These are phyloP conservation scores for Rhizopus sp. DNA, from an alignment of 371 early-diverging fungal species.

Conservation along the genomic window DNA sequence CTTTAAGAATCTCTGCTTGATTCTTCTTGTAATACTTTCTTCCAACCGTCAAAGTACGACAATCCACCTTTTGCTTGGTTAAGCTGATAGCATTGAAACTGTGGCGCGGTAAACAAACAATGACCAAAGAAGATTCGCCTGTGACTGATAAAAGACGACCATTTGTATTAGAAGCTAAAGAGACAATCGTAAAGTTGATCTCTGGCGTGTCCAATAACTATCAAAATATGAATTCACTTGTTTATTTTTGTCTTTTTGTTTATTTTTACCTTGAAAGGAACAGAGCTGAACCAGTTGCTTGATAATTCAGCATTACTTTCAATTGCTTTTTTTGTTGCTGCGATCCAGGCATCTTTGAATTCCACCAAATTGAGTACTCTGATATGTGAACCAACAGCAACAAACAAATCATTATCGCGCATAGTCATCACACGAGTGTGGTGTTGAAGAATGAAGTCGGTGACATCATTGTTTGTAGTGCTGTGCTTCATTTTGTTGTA, in stretches of 20 bases:
- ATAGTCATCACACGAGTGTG: constrained; percentile 33
- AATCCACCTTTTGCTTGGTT: constrained; percentile 20
- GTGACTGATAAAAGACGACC: constrained; percentile 39
- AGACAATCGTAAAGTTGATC: constrained; percentile 38
- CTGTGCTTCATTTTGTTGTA: constrained; percentile 15
- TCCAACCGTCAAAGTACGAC: constrained; percentile 35
- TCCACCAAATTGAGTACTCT: constrained; percentile 36
- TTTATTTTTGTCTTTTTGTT: background rate
- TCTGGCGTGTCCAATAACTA: constrained; percentile 42
- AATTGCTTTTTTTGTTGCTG: constrained; percentile 20
- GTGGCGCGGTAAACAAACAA: constrained; percentile 39
- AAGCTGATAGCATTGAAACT: constrained; percentile 13
- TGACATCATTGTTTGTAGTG: background rate
- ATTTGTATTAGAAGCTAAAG: constrained; percentile 27
- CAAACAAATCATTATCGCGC: constrained; percentile 41
- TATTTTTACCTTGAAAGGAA: constrained; percentile 39
- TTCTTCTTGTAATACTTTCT: constrained; percentile 11
- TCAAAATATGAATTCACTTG: background rate
- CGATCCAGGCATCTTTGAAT: constrained; percentile 45
- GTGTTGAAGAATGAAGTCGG: constrained; percentile 19
- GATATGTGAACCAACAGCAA: constrained; percentile 38
- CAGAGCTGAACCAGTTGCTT: constrained; percentile 31
- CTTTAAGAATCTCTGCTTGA: constrained; percentile 28
- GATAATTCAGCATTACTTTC: constrained; percentile 1
- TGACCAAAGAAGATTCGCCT: constrained; percentile 26